A percentile compares a stretch with the other conserved stretches of the same genome.
phyloP scores from a whole-genome alignment of 1,284 basidiomycete genomes.

The Porodaedalea pini region DNA sequence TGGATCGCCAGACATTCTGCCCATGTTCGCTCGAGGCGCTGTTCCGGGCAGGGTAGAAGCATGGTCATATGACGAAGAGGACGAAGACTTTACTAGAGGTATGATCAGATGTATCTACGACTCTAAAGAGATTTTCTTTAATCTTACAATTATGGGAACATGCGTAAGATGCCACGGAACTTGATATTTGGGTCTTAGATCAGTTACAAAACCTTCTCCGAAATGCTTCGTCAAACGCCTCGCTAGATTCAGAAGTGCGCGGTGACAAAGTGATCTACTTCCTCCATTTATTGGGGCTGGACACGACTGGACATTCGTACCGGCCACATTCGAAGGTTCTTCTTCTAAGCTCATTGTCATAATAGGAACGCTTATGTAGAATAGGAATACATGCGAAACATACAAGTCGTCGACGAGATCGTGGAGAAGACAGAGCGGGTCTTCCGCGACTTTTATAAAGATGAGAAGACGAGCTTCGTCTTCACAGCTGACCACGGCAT shows the following conservation, averaged over 20 bases:
- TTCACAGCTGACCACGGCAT: constrained; percentile 93
- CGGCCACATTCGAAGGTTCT: constrained; percentile 74
- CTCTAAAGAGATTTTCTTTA: not conserved
- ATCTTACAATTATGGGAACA: not conserved
- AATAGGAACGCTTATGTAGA: not conserved
- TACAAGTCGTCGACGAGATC: constrained; percentile 76
- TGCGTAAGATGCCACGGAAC: constrained; percentile 68
- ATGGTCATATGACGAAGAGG: constrained; percentile 77
- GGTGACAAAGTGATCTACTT: constrained; percentile 73
- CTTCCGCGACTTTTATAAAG: constrained; percentile 62
- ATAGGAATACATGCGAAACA: constrained; percentile 85
- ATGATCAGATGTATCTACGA: constrained; percentile 5
- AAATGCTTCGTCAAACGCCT: constrained; percentile 62
- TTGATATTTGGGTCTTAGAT: constrained; percentile 81
- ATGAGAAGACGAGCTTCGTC: constrained; percentile 71
- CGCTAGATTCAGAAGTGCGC: constrained; percentile 47
- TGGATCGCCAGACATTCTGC: constrained; percentile 86
- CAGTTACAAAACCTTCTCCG: constrained; percentile 56
- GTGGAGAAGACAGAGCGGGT: constrained; percentile 66
- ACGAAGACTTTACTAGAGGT: constrained; percentile 85
- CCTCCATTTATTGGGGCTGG: constrained; percentile 80
- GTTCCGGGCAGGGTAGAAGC: constrained; percentile 66
- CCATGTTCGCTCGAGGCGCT: constrained; percentile 83
- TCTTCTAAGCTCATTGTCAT: not conserved
- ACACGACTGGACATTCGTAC: constrained; percentile 87